Evolutionary conservation across 306 rosid species (phyloP), one percentile per base, ranked within the genome.

Genomic region (Citrullus amarus): DNA sequence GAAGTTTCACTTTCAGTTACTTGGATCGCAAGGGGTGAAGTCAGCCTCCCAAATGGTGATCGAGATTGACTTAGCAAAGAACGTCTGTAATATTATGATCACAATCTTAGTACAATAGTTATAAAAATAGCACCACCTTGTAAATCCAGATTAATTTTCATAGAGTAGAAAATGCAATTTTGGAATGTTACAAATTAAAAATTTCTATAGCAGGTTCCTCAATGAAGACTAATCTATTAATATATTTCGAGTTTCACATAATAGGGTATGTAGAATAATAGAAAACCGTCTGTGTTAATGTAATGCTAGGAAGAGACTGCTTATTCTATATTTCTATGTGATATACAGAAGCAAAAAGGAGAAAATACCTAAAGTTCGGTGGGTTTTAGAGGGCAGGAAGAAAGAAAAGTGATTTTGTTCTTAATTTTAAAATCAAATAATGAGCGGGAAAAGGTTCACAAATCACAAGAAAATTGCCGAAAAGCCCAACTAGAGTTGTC

Each of bases 1-100:
- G 87, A 80, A 80, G 82, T 73, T 72, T 79, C 87, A 66, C 84
- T 77, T 81, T 84, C 93, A 56, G 84, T 85, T 58, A 80, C 83
- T 70, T 75, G 6, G 20, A 25, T 85, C 38, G 83, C 65, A 32
- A 82, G 71, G 50, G 98, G 90, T 67, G 86, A 87, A 53, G 79
- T 62, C 79, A 80, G 81, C 80, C 82, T 85, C 30, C 59, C 86
- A 44, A 76, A 73, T 8, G 93, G 97, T 53, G 96, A 84, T 89
- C 90, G 98, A 80, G 96, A 84, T 89, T 92, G 98, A 80, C 90
- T 94, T 72, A 94, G 96, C 95, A 94, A 85, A 58, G 98, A 94
- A 83, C 89, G 97, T 89, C 98, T 94, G 96, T 85, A 39, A 25
- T 6, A 83, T 46, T 78, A 60, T 25, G 75, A 48, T 34, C 30